Base-by-base conservation (phyloP, 1,139 yeast genomes). In the Zygosaccharomyces pseudobailii region DNA sequence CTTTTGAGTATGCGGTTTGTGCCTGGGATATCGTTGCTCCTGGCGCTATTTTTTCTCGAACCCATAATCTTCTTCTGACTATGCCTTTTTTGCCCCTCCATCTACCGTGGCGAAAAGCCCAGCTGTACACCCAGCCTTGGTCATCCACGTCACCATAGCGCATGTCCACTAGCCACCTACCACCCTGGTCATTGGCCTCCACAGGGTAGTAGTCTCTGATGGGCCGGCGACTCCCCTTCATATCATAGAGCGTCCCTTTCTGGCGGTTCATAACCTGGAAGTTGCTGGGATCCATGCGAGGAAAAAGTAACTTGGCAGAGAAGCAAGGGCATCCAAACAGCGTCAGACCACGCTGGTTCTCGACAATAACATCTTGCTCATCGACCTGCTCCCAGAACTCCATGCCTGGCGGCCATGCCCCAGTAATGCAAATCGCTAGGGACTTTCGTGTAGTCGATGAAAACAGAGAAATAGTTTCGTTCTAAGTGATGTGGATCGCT, bases 101-200 rank as follows among this genome's bases (percentile, higher is more conserved):
- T 44, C 71, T 64, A 6, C 58, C 59, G 43, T 76, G 72, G 5
- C 68, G 67, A 56, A 82, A 82, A 28, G 72, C 51, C 54, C 71
- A 66, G 33, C 84, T 74, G 59, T 84, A 84, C 19, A 74, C 65
- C 89, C 89, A 84, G 2, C 90, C 90, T 57, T 80, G 82, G 53
- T 82, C 87, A 58, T 83, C 90, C 20, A 78, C 77, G 47, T 68
- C 78, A 17, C 51, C 49, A 36, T 48, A 51, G 34, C 59, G 60
- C 87, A 83, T 82, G 46, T 80, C 60, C 3, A 82, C 79, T 53
- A 79, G 78, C 90, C 89, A 84, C 40, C 67, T 69, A 61, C 56
- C 86, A 84, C 80, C 44, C 17, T 42, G 48, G 27, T 49, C 51
- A 31, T 27, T 38, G 32, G 41, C 39, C 17, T 49, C 51, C 33